A percentile compares a stretch with the other conserved stretches of the same genome.
phyloP scores from a whole-genome alignment of 2,329 filamentous ascomycete genomes.

The Escovopsis sp. region DNA sequence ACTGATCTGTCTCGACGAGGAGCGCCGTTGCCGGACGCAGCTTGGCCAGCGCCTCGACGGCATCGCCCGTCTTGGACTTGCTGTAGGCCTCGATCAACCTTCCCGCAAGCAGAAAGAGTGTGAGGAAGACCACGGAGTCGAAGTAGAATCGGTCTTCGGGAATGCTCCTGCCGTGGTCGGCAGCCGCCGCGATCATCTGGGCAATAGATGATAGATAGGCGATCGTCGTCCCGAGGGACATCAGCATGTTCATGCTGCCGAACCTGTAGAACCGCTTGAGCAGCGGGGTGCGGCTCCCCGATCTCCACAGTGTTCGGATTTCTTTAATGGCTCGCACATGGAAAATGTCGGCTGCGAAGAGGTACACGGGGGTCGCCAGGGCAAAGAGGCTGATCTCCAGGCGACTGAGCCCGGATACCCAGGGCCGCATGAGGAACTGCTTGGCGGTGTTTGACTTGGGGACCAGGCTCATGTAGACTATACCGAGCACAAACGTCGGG shows the following conservation, averaged over 20 bases:
- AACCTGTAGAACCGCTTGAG: slow-evolving; percentile 75
- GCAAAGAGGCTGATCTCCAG: slow-evolving; percentile 68
- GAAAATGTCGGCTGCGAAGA: slow-evolving; percentile 75
- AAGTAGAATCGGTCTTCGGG: slow-evolving; percentile 55
- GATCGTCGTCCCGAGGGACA: slow-evolving; percentile 75
- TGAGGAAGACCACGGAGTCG: slow-evolving; percentile 84
- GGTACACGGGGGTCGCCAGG: slow-evolving; percentile 72
- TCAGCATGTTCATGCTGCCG: slow-evolving; percentile 91
- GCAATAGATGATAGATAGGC: slow-evolving; percentile 74
- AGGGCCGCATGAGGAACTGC: slow-evolving; percentile 52
- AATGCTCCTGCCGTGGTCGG: slow-evolving; percentile 21
- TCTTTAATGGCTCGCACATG: slow-evolving; percentile 69
- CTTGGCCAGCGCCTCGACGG: slow-evolving; percentile 63
- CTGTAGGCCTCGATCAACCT: slow-evolving; percentile 77
- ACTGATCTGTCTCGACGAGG: slow-evolving; percentile 37
- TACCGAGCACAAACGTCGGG: slow-evolving; percentile 73
- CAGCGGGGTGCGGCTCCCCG: slow-evolving; percentile 55
- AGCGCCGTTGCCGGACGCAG: slow-evolving; percentile 64
- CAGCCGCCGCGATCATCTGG: slow-evolving; percentile 52
- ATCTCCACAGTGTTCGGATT: slow-evolving; percentile 60
- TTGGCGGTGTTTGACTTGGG: slow-evolving; percentile 39
- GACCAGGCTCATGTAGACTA: slow-evolving; percentile 80
- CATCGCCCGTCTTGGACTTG: slow-evolving; percentile 80
- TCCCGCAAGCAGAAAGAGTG: slow-evolving; percentile 65
- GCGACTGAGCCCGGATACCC: slow-evolving; percentile 58